Conservation (phyloP, 192 early-diverging fungal species). For the Podila clonocystis region DNA sequence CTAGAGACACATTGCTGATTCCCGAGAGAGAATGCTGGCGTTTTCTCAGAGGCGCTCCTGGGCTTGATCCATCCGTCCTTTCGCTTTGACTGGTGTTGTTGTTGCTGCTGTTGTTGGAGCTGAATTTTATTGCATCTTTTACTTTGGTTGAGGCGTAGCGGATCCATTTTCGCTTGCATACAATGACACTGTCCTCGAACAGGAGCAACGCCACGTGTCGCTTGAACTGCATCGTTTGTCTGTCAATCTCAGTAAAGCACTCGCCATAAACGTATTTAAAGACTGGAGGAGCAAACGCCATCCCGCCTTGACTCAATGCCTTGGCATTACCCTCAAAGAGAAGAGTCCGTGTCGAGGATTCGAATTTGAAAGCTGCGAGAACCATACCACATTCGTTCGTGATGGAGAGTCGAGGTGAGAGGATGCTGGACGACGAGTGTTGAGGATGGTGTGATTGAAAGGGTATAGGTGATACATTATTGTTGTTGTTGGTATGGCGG, state of each 20-base stretch:
- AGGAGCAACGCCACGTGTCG: slow-evolving; percentile 70
- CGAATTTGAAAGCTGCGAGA: slow-evolving; percentile 66
- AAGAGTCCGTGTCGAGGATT: slow-evolving; percentile 60
- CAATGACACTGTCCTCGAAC: slow-evolving; percentile 73
- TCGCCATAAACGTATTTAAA: slow-evolving; percentile 73
- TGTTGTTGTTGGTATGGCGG: slow-evolving; percentile 2
- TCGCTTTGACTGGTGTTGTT: slow-evolving; percentile 5
- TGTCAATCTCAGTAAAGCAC: slow-evolving; percentile 72
- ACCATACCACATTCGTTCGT: slow-evolving; percentile 58
- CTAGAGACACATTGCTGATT: slow-evolving; percentile 25
- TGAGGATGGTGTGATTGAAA: slow-evolving; percentile 10
- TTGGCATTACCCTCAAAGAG: slow-evolving; percentile 69
- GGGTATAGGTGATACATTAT: neutral
- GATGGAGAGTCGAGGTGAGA: slow-evolving; percentile 39
- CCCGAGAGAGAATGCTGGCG: slow-evolving; percentile 28
- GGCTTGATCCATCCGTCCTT: neutral
- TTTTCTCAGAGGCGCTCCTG: slow-evolving; percentile 4
- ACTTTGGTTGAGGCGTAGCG: slow-evolving; percentile 49
- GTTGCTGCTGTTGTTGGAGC: slow-evolving; percentile 5
- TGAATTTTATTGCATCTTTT: slow-evolving; percentile 48
- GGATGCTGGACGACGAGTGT: slow-evolving; percentile 26
- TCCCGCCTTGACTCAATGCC: slow-evolving; percentile 46
- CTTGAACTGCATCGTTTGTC: slow-evolving; percentile 68
- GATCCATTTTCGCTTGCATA: slow-evolving; percentile 73
- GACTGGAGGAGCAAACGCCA: slow-evolving; percentile 54